Conservation (phyloP, 805 yeast species). For the Huiozyma sinensis region DNA sequence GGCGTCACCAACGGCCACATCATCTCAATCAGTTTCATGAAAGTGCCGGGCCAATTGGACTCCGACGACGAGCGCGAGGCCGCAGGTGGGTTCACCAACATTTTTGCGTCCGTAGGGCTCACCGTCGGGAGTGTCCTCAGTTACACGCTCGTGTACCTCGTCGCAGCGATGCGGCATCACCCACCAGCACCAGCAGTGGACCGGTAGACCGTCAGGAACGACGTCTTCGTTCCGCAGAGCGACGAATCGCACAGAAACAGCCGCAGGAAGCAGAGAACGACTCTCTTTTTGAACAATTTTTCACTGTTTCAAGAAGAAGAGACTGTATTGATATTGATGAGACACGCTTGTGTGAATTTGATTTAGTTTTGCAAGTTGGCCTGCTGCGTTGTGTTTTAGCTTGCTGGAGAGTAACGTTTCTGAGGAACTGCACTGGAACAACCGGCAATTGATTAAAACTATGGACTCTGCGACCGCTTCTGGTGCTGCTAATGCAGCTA, state of each 20-base stretch:
- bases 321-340: too few species aligned
- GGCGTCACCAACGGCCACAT: conserved; percentile 87
- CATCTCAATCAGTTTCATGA: conserved; percentile 70
- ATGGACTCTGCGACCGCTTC: background rate
- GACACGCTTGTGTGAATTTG: too few species aligned
- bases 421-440: too few species aligned
- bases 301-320: too few species aligned
- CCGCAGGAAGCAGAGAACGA: too few species aligned
- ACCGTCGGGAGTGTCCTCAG: conserved; percentile 71
- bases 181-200: background rate
- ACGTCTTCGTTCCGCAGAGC: background rate
- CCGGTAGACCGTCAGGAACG: background rate
- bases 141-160: conserved; percentile 45
- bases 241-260: too few species aligned
- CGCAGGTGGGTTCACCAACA: conserved; percentile 87
- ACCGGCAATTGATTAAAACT: too few species aligned
- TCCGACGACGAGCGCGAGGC: conserved; percentile 69
- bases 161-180: background rate
- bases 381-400: too few species aligned
- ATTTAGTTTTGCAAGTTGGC: too few species aligned
- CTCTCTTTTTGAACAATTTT: too few species aligned
- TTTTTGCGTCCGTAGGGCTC: conserved; percentile 68
- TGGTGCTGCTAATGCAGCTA: background rate
- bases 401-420: too few species aligned
- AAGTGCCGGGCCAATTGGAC: conserved; percentile 48